Conservation (phyloP, 2,329 filamentous ascomycete species). For the Bimuria novae-zelandiae region DNA sequence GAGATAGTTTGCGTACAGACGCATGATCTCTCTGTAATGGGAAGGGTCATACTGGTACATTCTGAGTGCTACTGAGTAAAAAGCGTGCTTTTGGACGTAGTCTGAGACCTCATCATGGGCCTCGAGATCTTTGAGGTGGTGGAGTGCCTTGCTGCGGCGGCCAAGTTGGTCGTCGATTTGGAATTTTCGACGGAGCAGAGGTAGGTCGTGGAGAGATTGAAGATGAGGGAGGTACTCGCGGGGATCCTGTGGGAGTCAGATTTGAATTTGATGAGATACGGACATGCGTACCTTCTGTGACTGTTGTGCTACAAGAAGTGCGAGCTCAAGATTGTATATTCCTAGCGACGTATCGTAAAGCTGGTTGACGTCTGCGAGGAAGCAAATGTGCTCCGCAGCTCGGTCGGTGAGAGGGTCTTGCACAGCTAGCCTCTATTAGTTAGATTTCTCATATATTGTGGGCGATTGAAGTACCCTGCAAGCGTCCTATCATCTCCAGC, state of each 20-base stretch:
- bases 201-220: constrained; percentile 78
- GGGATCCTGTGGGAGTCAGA: constrained; percentile 63
- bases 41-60: constrained; percentile 81
- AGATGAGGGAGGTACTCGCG: constrained; percentile 95
- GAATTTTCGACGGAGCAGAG: constrained; percentile 73
- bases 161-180: constrained; percentile 87
- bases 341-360: constrained; percentile 90
- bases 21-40: constrained; percentile 70
- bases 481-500: constrained; percentile 73
- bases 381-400: constrained; percentile 96
- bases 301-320: constrained; percentile 89
- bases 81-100: constrained; percentile 77
- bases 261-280: neutral
- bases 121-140: constrained; percentile 73
- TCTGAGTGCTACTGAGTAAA: constrained; percentile 77
- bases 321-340: constrained; percentile 87
- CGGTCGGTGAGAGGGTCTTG: constrained; percentile 71
- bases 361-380: constrained; percentile 89
- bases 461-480: too few relatives aligned
- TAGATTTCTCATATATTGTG: too few relatives aligned
- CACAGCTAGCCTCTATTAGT: constrained; percentile 21
- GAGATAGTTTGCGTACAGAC: constrained; percentile 79
- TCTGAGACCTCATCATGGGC: constrained; percentile 76
- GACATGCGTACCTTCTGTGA: constrained; percentile 76
- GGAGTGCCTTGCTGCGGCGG: constrained; percentile 75